Evolutionary conservation across 129 eudicot species (phyloP).

Genomic region (Centaurea solstitialis): DNA sequence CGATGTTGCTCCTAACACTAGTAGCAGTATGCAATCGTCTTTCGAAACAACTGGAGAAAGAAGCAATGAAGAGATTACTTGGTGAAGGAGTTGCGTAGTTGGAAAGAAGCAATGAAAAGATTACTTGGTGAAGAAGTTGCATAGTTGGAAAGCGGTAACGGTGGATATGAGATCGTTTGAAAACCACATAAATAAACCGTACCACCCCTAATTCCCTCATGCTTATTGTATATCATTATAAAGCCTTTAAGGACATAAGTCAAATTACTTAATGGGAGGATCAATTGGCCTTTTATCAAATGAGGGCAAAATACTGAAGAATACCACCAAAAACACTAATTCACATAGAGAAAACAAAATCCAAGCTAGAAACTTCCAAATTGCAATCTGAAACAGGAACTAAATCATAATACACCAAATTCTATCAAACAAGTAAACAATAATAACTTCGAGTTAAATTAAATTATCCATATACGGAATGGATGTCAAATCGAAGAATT

Average conservation of each 20-base stretch:
- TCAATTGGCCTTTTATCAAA: background rate
- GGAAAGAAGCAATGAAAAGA: too few species aligned
- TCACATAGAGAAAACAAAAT: background rate
- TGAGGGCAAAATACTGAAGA: background rate
- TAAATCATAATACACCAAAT: too few species aligned
- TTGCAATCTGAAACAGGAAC: background rate
- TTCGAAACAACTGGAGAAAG: too few species aligned
- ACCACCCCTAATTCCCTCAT: too few species aligned
- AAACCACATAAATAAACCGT: too few species aligned
- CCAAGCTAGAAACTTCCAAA: slow-evolving; percentile 20
- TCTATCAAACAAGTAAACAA: too few species aligned
- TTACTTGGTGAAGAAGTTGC: too few species aligned
- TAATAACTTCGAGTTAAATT: slow-evolving; percentile 15
- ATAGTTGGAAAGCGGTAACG: background rate
- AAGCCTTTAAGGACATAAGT: background rate
- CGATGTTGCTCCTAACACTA: slow-evolving; percentile 5
- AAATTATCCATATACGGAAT: background rate
- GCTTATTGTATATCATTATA: too few species aligned
- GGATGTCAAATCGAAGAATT: background rate
- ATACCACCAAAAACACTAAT: background rate
- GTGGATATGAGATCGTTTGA: too few species aligned
- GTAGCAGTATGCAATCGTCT: slow-evolving; percentile 29
- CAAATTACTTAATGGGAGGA: background rate
- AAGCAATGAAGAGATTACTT: background rate
- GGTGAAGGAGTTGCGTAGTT: background rate